These are phyloP conservation scores for Sclerotinia spermophila DNA, from an alignment of 2,329 filamentous ascomycete species.

Conservation along the genomic window DNA sequence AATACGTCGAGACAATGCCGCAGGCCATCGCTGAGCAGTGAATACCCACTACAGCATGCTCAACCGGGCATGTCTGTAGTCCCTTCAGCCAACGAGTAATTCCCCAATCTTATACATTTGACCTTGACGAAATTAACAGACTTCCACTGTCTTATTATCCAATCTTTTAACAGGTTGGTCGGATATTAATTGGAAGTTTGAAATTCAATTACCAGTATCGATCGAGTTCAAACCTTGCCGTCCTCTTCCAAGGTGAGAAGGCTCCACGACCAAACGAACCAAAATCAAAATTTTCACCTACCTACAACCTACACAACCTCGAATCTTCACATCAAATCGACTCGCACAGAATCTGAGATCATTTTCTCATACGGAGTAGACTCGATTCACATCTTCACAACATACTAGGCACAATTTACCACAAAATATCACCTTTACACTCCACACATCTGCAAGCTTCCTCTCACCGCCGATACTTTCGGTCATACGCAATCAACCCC, in stretches of 20 bases:
- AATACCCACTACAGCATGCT: conserved; percentile 73
- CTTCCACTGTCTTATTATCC: conserved; percentile 41
- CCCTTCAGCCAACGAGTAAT: conserved; percentile 74
- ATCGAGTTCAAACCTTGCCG: conserved; percentile 32
- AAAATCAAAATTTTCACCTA: background rate
- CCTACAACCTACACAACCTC: background rate
- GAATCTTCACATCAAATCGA: background rate
- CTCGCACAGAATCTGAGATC: background rate
- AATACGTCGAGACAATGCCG: conserved; percentile 74
- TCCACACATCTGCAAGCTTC: background rate
- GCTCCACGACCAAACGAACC: conserved; percentile 16
- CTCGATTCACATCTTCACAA: background rate
- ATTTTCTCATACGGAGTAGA: background rate
- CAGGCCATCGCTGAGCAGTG: conserved; percentile 87
- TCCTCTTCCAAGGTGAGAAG: conserved; percentile 14
- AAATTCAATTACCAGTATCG: conserved; percentile 35
- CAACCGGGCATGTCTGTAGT: conserved; percentile 63
- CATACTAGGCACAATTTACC: background rate
- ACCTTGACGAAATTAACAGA: conserved; percentile 66
- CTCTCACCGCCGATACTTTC: conserved; percentile 26
- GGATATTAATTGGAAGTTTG: conserved; percentile 33
- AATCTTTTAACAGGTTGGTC: conserved; percentile 19
- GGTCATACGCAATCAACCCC: conserved; percentile 10
- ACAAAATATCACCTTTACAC: background rate
- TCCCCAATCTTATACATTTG: conserved; percentile 56